Percentiles rank a stretch among this genome's conserved stretches.
These are phyloP conservation scores for Fusarium hostae DNA, from an alignment of 2,329 filamentous ascomycete genomes.

Conservation along the genomic window DNA sequence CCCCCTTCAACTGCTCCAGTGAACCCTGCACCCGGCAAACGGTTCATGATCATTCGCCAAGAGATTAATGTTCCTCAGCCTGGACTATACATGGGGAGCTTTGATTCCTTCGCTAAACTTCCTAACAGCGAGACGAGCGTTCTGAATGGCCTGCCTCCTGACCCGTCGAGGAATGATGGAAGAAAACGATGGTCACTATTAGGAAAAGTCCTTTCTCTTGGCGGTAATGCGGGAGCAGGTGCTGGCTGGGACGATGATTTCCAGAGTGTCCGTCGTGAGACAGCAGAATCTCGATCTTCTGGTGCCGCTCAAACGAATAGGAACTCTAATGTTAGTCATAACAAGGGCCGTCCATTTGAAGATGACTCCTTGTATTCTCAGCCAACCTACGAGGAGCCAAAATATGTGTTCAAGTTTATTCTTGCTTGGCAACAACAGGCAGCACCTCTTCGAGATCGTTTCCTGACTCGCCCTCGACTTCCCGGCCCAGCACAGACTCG, in stretches of 20 bases:
- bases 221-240: slow-evolving; percentile 31
- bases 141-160: slow-evolving; percentile 42
- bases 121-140: slow-evolving; percentile 39
- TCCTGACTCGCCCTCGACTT: slow-evolving; percentile 75
- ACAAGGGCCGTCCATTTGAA: slow-evolving; percentile 56
- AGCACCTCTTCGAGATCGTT: slow-evolving; percentile 66
- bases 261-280: slow-evolving; percentile 62
- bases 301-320: slow-evolving; percentile 42
- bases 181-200: slow-evolving; percentile 74
- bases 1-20: slow-evolving; percentile 83
- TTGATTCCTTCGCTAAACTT: slow-evolving; percentile 57
- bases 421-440: slow-evolving; percentile 71
- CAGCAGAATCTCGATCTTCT: slow-evolving; percentile 57
- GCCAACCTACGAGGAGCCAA: slow-evolving; percentile 64
- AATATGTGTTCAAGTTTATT: slow-evolving; percentile 79
- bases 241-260: slow-evolving; percentile 57
- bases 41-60: slow-evolving; percentile 88
- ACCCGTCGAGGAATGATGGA: slow-evolving; percentile 51
- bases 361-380: slow-evolving; percentile 65
- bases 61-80: slow-evolving; percentile 66
- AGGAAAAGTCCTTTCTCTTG: slow-evolving; percentile 67
- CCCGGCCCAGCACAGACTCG: slow-evolving; percentile 76
- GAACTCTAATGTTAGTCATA: slow-evolving; percentile 44
- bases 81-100: slow-evolving; percentile 59
- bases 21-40: slow-evolving; percentile 83